Conservation (phyloP, 2,329 filamentous ascomycete genomes). For the Diaporthe destruens region DNA sequence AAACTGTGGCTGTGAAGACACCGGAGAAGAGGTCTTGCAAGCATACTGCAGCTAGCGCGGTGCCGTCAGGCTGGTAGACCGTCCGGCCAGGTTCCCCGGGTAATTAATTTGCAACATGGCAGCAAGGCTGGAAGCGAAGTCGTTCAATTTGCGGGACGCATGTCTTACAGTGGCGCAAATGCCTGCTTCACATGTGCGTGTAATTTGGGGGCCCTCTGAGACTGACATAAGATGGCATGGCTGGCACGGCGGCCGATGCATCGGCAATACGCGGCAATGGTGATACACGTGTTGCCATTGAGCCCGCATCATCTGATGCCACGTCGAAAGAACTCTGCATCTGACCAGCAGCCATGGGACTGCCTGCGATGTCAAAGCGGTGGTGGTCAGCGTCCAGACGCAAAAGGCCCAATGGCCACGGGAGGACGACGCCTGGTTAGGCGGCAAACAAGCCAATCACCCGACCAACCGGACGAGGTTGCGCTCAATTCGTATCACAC, state of each 20-base stretch:
- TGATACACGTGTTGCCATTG: conserved; percentile 25
- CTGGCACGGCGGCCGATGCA: neutral
- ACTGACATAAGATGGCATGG: neutral
- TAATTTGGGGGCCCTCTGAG: neutral
- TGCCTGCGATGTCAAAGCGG: conserved; percentile 24
- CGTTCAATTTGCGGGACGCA: too few species aligned
- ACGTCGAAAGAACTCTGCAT: conserved; percentile 30
- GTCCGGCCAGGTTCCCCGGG: neutral
- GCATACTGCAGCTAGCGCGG: conserved; percentile 9
- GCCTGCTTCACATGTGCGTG: neutral
- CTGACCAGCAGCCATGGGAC: conserved; percentile 27
- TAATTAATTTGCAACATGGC: neutral
- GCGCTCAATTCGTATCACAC: conserved; percentile 10
- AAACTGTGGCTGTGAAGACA: neutral
- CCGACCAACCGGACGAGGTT: conserved; percentile 23
- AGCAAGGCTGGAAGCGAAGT: neutral
- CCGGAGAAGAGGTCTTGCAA: neutral
- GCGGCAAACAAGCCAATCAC: conserved; percentile 25
- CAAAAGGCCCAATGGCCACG: conserved; percentile 12
- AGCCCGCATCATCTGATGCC: conserved; percentile 26
- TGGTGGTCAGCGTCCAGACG: conserved; percentile 36
- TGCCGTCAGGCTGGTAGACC: neutral
- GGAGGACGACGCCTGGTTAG: conserved; percentile 14
- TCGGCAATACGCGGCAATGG: conserved; percentile 24
- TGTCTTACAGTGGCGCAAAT: neutral